Conservation (phyloP, 2,329 filamentous ascomycete genomes). For the Penicillium janthinellum region DNA sequence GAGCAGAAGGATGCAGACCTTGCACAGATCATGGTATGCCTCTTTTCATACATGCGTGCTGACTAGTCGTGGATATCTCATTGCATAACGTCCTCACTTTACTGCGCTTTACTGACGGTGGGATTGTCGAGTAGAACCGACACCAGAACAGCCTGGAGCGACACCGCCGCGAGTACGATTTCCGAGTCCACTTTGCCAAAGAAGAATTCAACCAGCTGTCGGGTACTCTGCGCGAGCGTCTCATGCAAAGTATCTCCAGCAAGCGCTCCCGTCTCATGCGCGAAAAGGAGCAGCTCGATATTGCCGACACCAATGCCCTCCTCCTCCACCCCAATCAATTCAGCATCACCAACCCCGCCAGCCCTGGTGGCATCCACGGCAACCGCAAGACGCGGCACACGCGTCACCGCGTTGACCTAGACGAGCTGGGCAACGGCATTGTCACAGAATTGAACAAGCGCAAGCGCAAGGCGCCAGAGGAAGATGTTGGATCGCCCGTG, state of each 20-base stretch:
- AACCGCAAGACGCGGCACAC: conserved; percentile 66
- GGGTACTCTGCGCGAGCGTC: conserved; percentile 61
- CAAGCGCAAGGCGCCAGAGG: conserved; percentile 62
- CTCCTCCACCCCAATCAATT: conserved; percentile 68
- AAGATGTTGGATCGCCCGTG: conserved; percentile 61
- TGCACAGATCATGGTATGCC: conserved; percentile 72
- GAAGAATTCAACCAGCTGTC: conserved; percentile 64
- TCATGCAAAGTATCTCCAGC: conserved; percentile 59
- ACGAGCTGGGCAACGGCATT: conserved; percentile 53
- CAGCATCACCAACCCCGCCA: conserved; percentile 65
- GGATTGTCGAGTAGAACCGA: conserved; percentile 50
- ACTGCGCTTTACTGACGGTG: background rate
- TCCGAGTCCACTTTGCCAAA: conserved; percentile 62
- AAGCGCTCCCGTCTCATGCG: conserved; percentile 61
- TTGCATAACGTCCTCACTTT: background rate
- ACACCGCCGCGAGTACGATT: conserved; percentile 59
- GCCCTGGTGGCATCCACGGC: conserved; percentile 61
- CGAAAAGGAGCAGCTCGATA: conserved; percentile 68
- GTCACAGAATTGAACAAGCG: conserved; percentile 54
- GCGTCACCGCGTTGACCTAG: conserved; percentile 58
- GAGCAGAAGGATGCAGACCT: conserved; percentile 85
- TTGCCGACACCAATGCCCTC: conserved; percentile 66
- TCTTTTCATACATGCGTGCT: background rate
- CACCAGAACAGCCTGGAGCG: conserved; percentile 59
- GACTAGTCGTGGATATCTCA: background rate